phyloP scores from a whole-genome alignment of 371 early-diverging fungal genomes.

The Mortierella sp. region DNA sequence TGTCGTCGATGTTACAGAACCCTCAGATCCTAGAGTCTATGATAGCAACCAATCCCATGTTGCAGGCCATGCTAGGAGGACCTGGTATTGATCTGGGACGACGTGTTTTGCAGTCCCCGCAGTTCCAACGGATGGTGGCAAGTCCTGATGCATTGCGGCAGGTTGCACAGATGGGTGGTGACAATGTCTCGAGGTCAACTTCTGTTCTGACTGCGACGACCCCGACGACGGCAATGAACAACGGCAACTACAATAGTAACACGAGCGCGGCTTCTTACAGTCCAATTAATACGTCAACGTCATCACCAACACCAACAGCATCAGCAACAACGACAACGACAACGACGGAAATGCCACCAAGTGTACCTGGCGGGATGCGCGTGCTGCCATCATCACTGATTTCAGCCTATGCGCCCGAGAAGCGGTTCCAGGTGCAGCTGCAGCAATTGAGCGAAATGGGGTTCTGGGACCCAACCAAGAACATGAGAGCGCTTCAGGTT shows the following conservation, averaged over 20 bases:
- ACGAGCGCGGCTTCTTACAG: conserved; percentile 13
- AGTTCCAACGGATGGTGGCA: conserved; percentile 86
- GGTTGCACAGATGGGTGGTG: conserved; percentile 79
- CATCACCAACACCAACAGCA: conserved; percentile 24
- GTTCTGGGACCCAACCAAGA: conserved; percentile 91
- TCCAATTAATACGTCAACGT: conserved; percentile 31
- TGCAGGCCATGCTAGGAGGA: conserved; percentile 80
- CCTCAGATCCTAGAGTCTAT: conserved; percentile 90
- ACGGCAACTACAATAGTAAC: neutral
- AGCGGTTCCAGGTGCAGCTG: conserved; percentile 90
- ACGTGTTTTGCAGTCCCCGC: conserved; percentile 79
- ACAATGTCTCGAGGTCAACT: neutral
- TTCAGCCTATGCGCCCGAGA: conserved; percentile 77
- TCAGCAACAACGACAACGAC: conserved; percentile 13
- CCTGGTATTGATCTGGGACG: conserved; percentile 82
- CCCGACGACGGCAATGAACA: neutral
- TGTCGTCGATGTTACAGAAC: conserved; percentile 83
- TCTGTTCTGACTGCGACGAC: neutral
- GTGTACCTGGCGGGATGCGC: conserved; percentile 35
- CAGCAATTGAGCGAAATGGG: conserved; percentile 98
- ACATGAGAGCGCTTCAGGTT: conserved; percentile 89
- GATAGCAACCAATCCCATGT: conserved; percentile 84
- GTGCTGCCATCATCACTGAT: conserved; percentile 61
- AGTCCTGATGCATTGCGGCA: conserved; percentile 87
- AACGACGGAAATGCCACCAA: conserved; percentile 12